Conservation (phyloP, 352 stramenopile genomes). For the Pythium phragmitis region DNA sequence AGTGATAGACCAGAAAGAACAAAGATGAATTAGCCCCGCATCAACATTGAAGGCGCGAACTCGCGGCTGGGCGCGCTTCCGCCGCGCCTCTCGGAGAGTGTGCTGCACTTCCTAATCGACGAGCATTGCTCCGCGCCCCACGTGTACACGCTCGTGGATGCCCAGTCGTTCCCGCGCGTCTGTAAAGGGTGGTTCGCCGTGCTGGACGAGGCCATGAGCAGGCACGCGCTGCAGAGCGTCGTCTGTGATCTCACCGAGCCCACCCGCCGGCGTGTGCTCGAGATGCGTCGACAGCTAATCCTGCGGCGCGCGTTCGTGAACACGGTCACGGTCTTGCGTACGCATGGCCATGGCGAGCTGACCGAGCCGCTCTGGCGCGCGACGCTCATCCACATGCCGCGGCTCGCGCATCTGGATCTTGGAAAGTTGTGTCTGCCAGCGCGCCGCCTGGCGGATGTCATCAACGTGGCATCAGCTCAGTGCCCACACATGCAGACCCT, state of each 20-base stretch:
- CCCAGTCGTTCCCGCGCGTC: not conserved
- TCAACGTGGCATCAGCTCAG: not conserved
- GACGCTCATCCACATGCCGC: not conserved
- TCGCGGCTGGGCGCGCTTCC: not conserved
- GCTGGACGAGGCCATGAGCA: constrained; percentile 1
- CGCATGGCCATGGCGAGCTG: not conserved
- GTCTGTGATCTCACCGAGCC: not conserved
- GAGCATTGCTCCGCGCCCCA: not conserved
- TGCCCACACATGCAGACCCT: not conserved
- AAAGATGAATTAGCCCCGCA: too few species aligned
- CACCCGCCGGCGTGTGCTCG: not conserved
- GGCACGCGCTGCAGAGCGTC: not conserved
- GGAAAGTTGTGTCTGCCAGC: not conserved
- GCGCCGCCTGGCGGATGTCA: not conserved
- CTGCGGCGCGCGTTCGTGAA: not conserved
- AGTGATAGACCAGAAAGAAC: too few species aligned
- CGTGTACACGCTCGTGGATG: not conserved
- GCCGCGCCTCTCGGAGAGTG: not conserved
- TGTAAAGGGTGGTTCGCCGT: not conserved
- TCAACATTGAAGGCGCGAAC: too few species aligned
- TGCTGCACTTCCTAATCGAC: not conserved
- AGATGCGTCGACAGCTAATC: not conserved
- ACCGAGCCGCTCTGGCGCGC: constrained; percentile 1
- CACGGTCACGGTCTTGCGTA: not conserved
- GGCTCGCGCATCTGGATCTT: not conserved